These are phyloP conservation scores for Colletotrichum euphorbiae DNA, from an alignment of 2,329 filamentous ascomycete genomes.

Conservation along the genomic window DNA sequence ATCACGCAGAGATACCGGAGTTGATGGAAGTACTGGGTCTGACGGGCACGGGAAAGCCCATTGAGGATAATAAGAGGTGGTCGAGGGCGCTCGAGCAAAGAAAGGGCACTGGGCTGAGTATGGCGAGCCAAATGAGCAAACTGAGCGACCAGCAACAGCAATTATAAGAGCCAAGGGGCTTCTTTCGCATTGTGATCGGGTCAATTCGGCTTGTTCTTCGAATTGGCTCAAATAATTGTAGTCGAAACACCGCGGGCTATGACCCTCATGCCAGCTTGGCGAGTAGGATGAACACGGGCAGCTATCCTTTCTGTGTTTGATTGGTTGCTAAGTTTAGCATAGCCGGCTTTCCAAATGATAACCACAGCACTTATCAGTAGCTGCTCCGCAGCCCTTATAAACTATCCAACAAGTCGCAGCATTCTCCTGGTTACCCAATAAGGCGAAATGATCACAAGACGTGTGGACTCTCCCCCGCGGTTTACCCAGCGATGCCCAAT, in stretches of 20 bases:
- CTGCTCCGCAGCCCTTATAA: no score
- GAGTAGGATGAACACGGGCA: neutral
- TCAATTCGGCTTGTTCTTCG: slow-evolving; percentile 18
- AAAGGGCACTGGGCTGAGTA: slow-evolving; percentile 65
- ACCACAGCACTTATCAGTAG: slow-evolving; percentile 3
- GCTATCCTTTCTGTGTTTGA: slow-evolving; percentile 6
- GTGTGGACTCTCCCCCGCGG: no score
- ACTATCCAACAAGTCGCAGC: no score
- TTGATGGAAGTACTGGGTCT: slow-evolving; percentile 73
- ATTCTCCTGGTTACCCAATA: no score
- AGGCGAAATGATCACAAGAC: no score
- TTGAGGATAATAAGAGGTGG: slow-evolving; percentile 58
- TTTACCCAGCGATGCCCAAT: no score
- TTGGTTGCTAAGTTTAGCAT: slow-evolving; percentile 16
- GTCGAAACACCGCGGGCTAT: neutral
- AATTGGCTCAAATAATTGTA: neutral
- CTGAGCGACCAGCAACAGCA: slow-evolving; percentile 48
- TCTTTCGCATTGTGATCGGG: slow-evolving; percentile 22
- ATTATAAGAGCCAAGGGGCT: slow-evolving; percentile 27
- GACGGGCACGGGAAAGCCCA: slow-evolving; percentile 54
- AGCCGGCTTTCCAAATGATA: slow-evolving; percentile 29
- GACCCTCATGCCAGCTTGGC: neutral
- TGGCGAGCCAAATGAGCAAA: slow-evolving; percentile 62
- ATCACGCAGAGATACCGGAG: slow-evolving; percentile 79
- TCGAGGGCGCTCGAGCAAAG: slow-evolving; percentile 57